Percentiles rank a stretch among this genome's conserved stretches.
Evolutionary conservation across 352 stramenopile species (phyloP).

Genomic region (Phytophthora quininea): DNA sequence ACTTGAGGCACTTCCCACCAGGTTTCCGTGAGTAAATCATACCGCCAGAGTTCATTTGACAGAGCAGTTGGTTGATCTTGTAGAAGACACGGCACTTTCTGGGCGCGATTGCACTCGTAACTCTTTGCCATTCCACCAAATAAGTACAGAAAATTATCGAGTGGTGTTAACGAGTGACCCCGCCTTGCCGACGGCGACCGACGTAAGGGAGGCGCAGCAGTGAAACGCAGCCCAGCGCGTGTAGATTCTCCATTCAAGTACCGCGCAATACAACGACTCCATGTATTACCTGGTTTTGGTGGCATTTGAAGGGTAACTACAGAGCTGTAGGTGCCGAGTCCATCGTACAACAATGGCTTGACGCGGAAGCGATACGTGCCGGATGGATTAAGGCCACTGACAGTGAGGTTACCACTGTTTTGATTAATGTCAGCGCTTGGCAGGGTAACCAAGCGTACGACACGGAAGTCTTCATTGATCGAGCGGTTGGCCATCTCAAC

Average conservation of each 20-base stretch:
- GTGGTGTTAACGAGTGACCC: conserved; percentile 58
- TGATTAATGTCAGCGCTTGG: conserved; percentile 8
- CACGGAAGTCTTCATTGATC: conserved; percentile 60
- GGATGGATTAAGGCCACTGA: conserved; percentile 32
- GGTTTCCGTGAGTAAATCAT: conserved; percentile 50
- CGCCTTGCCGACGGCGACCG: conserved; percentile 58
- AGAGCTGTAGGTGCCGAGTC: conserved; percentile 40
- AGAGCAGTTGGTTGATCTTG: conserved; percentile 25
- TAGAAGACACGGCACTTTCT: conserved; percentile 50
- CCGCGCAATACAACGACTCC: conserved; percentile 45
- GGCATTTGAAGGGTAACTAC: conserved; percentile 43
- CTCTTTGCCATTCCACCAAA: conserved; percentile 69
- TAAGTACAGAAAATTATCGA: conserved; percentile 61
- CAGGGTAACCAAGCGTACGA: conserved; percentile 39
- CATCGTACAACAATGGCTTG: conserved; percentile 50
- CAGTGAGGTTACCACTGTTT: conserved; percentile 19
- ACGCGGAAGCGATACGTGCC: conserved; percentile 67
- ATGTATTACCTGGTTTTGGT: conserved; percentile 44
- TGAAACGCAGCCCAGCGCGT: conserved; percentile 37
- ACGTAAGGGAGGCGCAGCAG: conserved; percentile 35
- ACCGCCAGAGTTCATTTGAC: conserved; percentile 79
- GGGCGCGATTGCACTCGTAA: conserved; percentile 58
- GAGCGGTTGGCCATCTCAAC: conserved; percentile 70
- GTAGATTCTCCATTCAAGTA: conserved; percentile 40
- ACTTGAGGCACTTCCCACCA: conserved; percentile 53